Percentiles rank a stretch among this genome's conserved stretches.
These are phyloP conservation scores for Pseudogymnoascus sp. DNA, from an alignment of 2,329 filamentous ascomycete species.

Conservation along the genomic window DNA sequence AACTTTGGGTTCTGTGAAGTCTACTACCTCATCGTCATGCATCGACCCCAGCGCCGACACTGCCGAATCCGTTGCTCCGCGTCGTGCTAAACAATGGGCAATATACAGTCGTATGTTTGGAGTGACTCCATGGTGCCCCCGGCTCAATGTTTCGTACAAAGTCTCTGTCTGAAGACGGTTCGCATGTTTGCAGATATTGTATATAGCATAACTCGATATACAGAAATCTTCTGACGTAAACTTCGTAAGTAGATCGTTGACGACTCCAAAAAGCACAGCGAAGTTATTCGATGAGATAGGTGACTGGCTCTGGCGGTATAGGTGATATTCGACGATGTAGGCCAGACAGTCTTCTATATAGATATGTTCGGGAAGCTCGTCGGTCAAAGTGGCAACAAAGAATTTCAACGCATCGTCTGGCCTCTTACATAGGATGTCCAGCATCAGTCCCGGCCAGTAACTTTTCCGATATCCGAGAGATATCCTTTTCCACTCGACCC, in stretches of 20 bases:
- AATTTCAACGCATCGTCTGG: slow-evolving; percentile 21
- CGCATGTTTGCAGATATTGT: neutral
- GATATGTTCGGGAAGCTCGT: slow-evolving; percentile 19
- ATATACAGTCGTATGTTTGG: slow-evolving; percentile 24
- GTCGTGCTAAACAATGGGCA: slow-evolving; percentile 32
- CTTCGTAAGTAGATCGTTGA: neutral
- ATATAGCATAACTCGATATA: neutral
- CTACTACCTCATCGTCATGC: slow-evolving; percentile 31
- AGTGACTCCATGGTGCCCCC: slow-evolving; percentile 18
- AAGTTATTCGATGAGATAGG: neutral
- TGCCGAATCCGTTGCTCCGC: slow-evolving; percentile 34
- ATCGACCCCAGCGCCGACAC: slow-evolving; percentile 37
- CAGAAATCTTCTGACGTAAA: neutral
- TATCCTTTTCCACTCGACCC: neutral
- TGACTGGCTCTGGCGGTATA: slow-evolving; percentile 8
- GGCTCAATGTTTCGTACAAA: slow-evolving; percentile 20
- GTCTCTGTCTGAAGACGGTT: slow-evolving; percentile 3
- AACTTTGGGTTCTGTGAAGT: slow-evolving; percentile 39
- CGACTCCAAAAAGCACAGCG: neutral
- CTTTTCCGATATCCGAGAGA: neutral
- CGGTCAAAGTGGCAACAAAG: slow-evolving; percentile 19
- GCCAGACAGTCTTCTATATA: slow-evolving; percentile 21
- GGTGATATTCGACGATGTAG: slow-evolving; percentile 20
- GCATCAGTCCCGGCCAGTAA: slow-evolving; percentile 21
- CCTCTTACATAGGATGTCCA: slow-evolving; percentile 14